These are phyloP conservation scores for Vickermania ingenoplastis DNA, from an alignment of 208 protist genomes.

Conservation along the genomic window DNA sequence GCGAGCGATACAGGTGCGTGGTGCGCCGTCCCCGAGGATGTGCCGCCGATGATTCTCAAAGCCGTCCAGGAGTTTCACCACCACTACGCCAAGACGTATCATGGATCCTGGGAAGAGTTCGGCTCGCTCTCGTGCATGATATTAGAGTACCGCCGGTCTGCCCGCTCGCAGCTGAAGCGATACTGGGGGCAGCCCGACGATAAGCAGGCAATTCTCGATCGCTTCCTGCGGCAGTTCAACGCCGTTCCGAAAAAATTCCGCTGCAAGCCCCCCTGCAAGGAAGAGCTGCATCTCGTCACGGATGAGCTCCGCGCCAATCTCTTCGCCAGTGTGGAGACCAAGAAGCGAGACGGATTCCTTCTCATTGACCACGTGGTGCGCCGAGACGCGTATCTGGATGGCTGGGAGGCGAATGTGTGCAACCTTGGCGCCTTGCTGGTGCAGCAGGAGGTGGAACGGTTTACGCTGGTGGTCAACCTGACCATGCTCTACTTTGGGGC, in stretches of 20 bases:
- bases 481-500: slow-evolving; percentile 62
- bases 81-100: slow-evolving; percentile 43
- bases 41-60: slow-evolving; percentile 33
- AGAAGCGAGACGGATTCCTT: slow-evolving; percentile 21
- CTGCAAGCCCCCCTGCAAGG: slow-evolving; percentile 42
- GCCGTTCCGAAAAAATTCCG: slow-evolving; percentile 25
- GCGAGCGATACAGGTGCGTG: neutral
- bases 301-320: slow-evolving; percentile 35
- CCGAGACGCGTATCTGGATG: slow-evolving; percentile 40
- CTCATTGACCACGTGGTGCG: slow-evolving; percentile 44
- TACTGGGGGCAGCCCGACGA: slow-evolving; percentile 55
- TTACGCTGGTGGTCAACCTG: slow-evolving; percentile 39
- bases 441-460: slow-evolving; percentile 65
- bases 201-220: slow-evolving; percentile 54
- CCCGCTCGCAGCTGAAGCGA: slow-evolving; percentile 19
- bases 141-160: slow-evolving; percentile 29
- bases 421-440: slow-evolving; percentile 38
- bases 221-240: slow-evolving; percentile 48
- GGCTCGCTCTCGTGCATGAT: slow-evolving; percentile 25
- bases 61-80: slow-evolving; percentile 20
- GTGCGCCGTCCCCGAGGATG: slow-evolving; percentile 23
- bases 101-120: slow-evolving; percentile 17
- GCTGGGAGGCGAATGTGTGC: slow-evolving; percentile 51
- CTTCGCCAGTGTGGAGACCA: slow-evolving; percentile 29
- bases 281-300: slow-evolving; percentile 57